A percentile compares a stretch with the other conserved stretches of the same genome.
phyloP scores from a whole-genome alignment of 2,329 filamentous ascomycete genomes.

The Beauveria asiatica region DNA sequence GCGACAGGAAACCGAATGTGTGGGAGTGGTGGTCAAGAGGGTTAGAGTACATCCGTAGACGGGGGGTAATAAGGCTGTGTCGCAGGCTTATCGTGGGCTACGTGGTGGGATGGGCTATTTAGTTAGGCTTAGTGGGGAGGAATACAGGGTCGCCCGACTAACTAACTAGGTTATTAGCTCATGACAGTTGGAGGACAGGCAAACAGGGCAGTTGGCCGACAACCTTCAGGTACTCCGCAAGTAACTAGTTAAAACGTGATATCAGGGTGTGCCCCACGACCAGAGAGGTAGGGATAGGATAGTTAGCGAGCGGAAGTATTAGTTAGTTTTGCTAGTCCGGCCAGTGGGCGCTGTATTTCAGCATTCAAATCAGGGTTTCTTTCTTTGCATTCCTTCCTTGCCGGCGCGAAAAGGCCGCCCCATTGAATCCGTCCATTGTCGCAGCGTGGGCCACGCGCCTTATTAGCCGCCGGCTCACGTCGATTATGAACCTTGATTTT shows the following conservation, averaged over 20 bases:
- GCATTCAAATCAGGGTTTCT: no score
- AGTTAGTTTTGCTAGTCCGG: no score
- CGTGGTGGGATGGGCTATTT: constrained; percentile 2
- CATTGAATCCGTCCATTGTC: neutral
- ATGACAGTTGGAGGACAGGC: neutral
- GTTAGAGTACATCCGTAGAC: no score
- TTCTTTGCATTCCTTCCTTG: neutral
- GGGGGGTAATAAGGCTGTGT: neutral
- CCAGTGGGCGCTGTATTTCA: no score
- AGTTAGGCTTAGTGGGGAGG: neutral
- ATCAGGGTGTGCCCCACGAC: no score
- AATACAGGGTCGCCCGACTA: neutral
- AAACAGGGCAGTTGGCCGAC: neutral
- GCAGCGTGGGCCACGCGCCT: neutral
- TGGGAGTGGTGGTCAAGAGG: neutral
- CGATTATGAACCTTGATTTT: no score
- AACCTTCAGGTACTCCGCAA: no score
- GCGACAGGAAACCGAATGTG: constrained; percentile 7
- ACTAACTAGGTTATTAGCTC: no score
- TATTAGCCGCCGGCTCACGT: no score
- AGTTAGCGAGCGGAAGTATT: no score
- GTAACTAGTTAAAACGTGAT: no score
- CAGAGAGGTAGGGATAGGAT: no score
- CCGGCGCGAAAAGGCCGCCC: neutral
- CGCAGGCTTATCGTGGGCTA: neutral